Base-by-base conservation (phyloP, 306 rosid species). In the Carpinus fangiana region DNA sequence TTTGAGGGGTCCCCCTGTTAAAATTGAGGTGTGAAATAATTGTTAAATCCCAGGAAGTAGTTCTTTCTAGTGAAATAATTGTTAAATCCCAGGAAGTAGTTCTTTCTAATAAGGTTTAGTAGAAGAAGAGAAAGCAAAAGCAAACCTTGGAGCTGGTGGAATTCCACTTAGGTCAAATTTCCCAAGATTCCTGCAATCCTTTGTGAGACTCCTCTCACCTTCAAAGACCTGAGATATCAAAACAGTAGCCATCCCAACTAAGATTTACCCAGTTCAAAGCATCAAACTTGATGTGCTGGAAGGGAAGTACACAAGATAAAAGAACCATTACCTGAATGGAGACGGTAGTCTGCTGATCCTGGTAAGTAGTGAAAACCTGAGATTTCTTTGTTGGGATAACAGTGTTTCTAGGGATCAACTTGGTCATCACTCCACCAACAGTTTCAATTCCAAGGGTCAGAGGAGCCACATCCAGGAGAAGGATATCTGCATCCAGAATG, bases 181-280 rank as follows among this genome's bases (percentile, higher is more conserved):
- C 31, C 99, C 99, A 13, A 96, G 99, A n/a, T 89, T 87, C 65
- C 99, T 84, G 50, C 99, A 96, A 80, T 96, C 99, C 89, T 96
- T 96, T 75, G 98, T 96, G 76, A 96, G 96, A 89, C 99, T 96
- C 93, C 99, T 91, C 90, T 96, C 99, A 70, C 99, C 99, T 85
- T 96, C 99, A 20, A 78, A 96, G 61, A 96, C 98, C 99, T 96
- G 73, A 66, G 18, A 73, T 41, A 41, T 56, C 31, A 46, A 70
- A 5, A 78, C 12, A 4, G 23, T 20, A 73, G 71, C 23, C 34
- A 77, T 74, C 50, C 34, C 20, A 36, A 66, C 48, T 65, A 13
- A 28, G 64, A 69, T 66, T 50, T 26, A 23, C 5, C 8, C 23
- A 5, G 28, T 20, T 60, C 16, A 0, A 18, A 46, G n/a, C 60